Base-by-base conservation (phyloP, 2,329 filamentous ascomycete species). In the Apiospora arundinis region DNA sequence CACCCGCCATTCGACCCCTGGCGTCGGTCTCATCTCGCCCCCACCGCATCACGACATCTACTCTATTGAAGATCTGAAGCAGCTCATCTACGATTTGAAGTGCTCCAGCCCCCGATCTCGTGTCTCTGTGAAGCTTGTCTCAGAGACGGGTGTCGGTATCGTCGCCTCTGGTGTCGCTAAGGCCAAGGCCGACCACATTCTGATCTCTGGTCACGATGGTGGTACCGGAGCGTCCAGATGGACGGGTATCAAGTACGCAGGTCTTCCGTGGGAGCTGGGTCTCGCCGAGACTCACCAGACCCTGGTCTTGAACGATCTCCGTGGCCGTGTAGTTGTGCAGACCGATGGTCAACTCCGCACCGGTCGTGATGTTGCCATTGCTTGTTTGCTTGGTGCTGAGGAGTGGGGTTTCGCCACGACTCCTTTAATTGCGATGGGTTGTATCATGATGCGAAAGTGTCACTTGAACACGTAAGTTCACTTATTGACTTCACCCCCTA, bases 211-310 rank as follows among this genome's bases (percentile, higher is more conserved):
- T 76, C 95, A 98, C 80, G 95, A 98, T 79, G 95, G 95, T 87
- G 95, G 95, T 82, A 98, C 95, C 73, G 95, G 95, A 87, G 95
- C 95, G 73, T 98, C 95, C 69, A 89, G 95, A 82, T 98, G 95
- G 95, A 98, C 95, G 79, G 95, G 95, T 87, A 98, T 97, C 90
- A 98, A 98, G 84, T 97, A 98, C 81, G 95, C 95, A 68, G 95
- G 95, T 88, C 90, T 98, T 46, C 95, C 95, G 37, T 98, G 95
- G 95, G 95, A 98, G 83, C 82, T 98, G 76, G 95, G 95, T 89
- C 92, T 98, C 77, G 95, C 95, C 7, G 95, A 98, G 86, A 98
- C 95, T 65, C 95, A 98, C 81, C 95, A 98, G 84, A 98, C 95
- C 18, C 87, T 98, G 74, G 95, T 98, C 16, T 87, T 98, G 52